phyloP scores from a whole-genome alignment of 768 basidiomycete genomes.

The Fomitopsis pulvina region DNA sequence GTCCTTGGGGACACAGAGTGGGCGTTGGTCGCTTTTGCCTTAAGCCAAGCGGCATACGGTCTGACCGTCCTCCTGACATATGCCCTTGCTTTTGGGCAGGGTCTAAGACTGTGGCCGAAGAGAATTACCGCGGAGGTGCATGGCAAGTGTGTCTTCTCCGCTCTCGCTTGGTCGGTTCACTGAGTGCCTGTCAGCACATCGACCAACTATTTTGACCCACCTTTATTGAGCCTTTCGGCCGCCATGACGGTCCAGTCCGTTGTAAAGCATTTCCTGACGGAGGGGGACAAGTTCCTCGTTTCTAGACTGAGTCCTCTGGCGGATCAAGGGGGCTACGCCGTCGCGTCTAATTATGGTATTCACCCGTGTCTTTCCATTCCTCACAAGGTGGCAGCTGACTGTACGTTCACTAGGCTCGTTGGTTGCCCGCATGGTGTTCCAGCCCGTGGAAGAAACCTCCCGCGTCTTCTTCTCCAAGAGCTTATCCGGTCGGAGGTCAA shows the following conservation, averaged over 20 bases:
- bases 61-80: conserved; percentile 52
- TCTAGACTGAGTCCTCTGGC: conserved; percentile 76
- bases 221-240: conserved; percentile 54
- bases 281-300: conserved; percentile 89
- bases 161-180: neutral
- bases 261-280: conserved; percentile 92
- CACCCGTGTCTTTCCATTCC: neutral
- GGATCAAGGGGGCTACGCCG: conserved; percentile 92
- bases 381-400: neutral
- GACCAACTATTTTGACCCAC: conserved; percentile 35
- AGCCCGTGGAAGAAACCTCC: conserved; percentile 91
- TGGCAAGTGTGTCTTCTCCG: conserved; percentile 23
- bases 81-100: conserved; percentile 21
- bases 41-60: conserved; percentile 79
- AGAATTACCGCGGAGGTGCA: conserved; percentile 16
- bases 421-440: conserved; percentile 87
- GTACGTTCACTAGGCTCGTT: conserved; percentile 61
- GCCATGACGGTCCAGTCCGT: conserved; percentile 87
- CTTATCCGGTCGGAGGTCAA: conserved; percentile 23
- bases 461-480: conserved; percentile 83
- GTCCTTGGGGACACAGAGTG: conserved; percentile 34
- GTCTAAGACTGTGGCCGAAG: conserved; percentile 13
- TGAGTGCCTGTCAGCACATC: conserved; percentile 11
- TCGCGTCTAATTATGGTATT: conserved; percentile 93
- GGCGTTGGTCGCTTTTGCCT: conserved; percentile 77